phyloP scores from a whole-genome alignment of 768 basidiomycete genomes.

The Suillus tomentosus region DNA sequence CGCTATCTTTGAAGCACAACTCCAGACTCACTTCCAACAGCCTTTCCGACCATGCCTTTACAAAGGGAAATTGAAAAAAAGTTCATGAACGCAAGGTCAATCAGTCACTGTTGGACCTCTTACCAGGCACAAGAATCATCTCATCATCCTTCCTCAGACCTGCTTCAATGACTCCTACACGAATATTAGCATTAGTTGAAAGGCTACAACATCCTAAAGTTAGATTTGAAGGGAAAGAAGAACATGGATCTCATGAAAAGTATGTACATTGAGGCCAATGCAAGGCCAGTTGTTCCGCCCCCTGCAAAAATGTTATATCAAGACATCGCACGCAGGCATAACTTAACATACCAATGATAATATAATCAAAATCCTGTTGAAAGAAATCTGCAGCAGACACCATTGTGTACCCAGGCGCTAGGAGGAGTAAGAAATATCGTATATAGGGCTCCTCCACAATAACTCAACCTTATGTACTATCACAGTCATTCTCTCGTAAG shows the following conservation, averaged over 20 bases:
- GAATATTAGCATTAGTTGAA: slow-evolving; percentile 7
- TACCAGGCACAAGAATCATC: slow-evolving; percentile 17
- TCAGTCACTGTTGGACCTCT: background rate
- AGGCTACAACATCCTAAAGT: slow-evolving; percentile 15
- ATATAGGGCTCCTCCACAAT: background rate
- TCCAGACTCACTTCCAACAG: slow-evolving; percentile 14
- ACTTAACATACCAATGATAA: slow-evolving; percentile 19
- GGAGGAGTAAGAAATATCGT: background rate
- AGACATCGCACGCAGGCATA: background rate
- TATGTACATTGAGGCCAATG: slow-evolving; percentile 20
- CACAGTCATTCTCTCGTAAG: background rate
- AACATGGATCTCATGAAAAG: background rate
- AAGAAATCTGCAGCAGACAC: slow-evolving; percentile 15
- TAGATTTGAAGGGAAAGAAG: background rate
- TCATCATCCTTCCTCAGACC: slow-evolving; percentile 19
- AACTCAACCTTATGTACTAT: background rate
- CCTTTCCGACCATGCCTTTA: slow-evolving; percentile 16
- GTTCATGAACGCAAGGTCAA: background rate
- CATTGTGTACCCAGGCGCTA: slow-evolving; percentile 4
- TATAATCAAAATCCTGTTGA: slow-evolving; percentile 19
- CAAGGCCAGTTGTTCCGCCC: slow-evolving; percentile 18
- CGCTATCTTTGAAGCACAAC: background rate
- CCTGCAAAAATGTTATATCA: slow-evolving; percentile 11
- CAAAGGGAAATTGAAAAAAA: background rate
- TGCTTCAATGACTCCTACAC: slow-evolving; percentile 21